Evolutionary conservation across 2,329 filamentous ascomycete species (phyloP), one percentile per base, ranked within the genome.

Genomic region (Teratosphaeria zuluensis): DNA sequence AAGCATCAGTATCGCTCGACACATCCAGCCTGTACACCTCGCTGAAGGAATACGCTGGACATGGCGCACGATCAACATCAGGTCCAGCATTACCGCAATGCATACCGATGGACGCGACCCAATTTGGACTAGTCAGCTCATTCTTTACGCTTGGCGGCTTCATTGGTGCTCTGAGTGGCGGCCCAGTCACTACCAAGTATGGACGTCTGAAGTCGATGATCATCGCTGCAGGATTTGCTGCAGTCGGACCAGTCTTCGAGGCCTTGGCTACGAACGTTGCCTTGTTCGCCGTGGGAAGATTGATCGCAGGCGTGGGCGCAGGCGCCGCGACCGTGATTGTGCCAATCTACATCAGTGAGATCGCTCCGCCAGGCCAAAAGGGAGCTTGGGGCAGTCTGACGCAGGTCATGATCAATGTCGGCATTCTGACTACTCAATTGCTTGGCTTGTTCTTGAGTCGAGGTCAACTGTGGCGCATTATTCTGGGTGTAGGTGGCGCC

Each of bases 251-350:
- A 0, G 65, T 85, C 3, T 78, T 92, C 56, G 90, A 95, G 75
- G 86, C 90, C 0, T 68, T 92, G 7, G 83, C 92, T 0, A 76
- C 80, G 2, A 84, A 81, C 46, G 86, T 95, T 19, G 74, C 80
- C 2, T 70, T 88, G 32, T 79, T 99, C 74, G 82, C 83, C 0
- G 62, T 89, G 16, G 94, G 92, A 4, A 83, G 94, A 24, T 77
- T 96, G 24, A 70, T 97, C 14, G 87, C 89, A 8, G 94, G 94
- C 11, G 71, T 95, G 1, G 92, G 89, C 6, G 91, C 91, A 5
- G 94, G 94, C 24, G 90, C 91, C 2, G 84, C 91, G 1, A 92
- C 94, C 2, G 94, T 99, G 21, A 89, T 96, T 38, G 91, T 95
- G 2, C 94, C 94, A 0, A 83, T 99, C 21, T 99, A 95, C 77